Percentiles rank a stretch among this genome's conserved stretches.
phyloP scores from a whole-genome alignment of 345 rosid species.

The Cardamine resedifolia region DNA sequence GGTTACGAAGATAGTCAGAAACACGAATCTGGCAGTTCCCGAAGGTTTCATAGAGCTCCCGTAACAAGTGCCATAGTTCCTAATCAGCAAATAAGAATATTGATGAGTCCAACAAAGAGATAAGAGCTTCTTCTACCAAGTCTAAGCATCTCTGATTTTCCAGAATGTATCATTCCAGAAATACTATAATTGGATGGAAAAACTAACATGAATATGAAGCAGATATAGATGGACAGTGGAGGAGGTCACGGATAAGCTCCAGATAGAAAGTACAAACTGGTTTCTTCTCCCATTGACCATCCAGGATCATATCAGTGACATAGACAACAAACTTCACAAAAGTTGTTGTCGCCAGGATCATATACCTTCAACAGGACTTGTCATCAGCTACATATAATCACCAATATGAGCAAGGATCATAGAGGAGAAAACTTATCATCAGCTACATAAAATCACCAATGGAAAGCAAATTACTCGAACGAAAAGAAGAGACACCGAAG shows the following conservation, averaged over 20 bases:
- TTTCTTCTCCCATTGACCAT: conserved; percentile 96
- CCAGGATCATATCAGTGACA: conserved; percentile 96
- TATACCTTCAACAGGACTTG: conserved; percentile 56
- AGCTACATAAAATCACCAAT: too few species aligned
- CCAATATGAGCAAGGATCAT: not conserved
- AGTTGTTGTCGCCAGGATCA: conserved; percentile 93
- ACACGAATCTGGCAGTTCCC: conserved; percentile 91
- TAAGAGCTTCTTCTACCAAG: conserved; percentile 11
- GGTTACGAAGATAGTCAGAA: conserved; percentile 88
- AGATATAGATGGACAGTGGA: conserved; percentile 90
- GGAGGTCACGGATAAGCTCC: conserved; percentile 95
- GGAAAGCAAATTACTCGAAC: conserved; percentile 95
- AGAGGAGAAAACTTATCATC: too few species aligned
- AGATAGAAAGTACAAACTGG: conserved; percentile 92
- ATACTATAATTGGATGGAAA: not conserved
- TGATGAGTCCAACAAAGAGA: not conserved
- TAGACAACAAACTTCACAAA: conserved; percentile 86
- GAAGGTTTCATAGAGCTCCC: conserved; percentile 97
- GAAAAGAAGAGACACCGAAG: conserved; percentile 90
- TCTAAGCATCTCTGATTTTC: not conserved
- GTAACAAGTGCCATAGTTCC: conserved; percentile 97
- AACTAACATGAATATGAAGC: conserved; percentile 97
- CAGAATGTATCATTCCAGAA: not conserved
- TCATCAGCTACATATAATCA: conserved; percentile 2
- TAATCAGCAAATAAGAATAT: conserved; percentile 28